phyloP scores from a whole-genome alignment of 192 early-diverging fungal genomes.

The Pilaira anomala region DNA sequence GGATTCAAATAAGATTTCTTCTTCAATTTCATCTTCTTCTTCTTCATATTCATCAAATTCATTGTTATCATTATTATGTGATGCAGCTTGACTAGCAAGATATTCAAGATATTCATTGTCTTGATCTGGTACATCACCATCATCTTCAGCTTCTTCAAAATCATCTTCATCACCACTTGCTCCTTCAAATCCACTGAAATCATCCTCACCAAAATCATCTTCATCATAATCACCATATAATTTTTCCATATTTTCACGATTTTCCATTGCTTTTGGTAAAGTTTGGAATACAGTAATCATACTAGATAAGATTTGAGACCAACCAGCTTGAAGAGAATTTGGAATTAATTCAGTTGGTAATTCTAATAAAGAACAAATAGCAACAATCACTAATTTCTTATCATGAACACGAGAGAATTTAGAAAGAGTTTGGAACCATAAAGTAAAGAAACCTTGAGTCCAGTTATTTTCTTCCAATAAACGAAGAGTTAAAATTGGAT shows the following conservation, averaged over 20 bases:
- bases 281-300: conserved; percentile 72
- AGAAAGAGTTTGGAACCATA: conserved; percentile 69
- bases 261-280: conserved; percentile 66
- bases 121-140: conserved; percentile 61
- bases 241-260: conserved; percentile 48
- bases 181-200: conserved; percentile 43
- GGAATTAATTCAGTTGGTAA: conserved; percentile 74
- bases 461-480: conserved; percentile 75
- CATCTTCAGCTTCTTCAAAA: conserved; percentile 31
- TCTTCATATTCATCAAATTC: conserved; percentile 55
- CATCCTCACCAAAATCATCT: conserved; percentile 44
- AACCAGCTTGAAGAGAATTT: conserved; percentile 61
- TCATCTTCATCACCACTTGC: conserved; percentile 59
- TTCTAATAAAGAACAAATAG: conserved; percentile 70
- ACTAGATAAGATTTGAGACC: conserved; percentile 71
- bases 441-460: conserved; percentile 77
- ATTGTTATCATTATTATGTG: conserved; percentile 41
- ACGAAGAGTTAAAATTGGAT: conserved; percentile 68
- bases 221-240: conserved; percentile 56
- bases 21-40: conserved; percentile 62
- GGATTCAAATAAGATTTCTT: conserved; percentile 75
- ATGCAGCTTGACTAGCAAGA: conserved; percentile 51
- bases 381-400: conserved; percentile 88
- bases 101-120: conserved; percentile 60
- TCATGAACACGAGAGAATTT: conserved; percentile 87